Conservation (phyloP, 257 asterid species). For the Lycium barbarum region DNA sequence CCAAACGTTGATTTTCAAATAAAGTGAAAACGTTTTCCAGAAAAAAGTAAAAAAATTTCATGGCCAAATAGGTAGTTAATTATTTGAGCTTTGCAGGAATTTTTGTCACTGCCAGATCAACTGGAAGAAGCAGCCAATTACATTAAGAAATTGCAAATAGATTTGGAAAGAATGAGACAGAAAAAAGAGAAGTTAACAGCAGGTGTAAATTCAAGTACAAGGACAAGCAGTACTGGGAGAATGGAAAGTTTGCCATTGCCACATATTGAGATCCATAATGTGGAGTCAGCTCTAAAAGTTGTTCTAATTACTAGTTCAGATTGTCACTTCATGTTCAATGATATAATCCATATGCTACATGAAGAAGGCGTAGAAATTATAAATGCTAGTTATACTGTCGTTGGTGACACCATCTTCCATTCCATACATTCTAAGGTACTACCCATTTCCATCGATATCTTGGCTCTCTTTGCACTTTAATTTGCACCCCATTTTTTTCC, state of each 20-base stretch:
- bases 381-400: constrained; percentile 48
- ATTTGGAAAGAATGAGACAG: constrained; percentile 64
- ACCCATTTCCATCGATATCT: too few species aligned
- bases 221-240: background rate
- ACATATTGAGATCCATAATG: constrained; percentile 53
- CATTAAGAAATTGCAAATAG: constrained; percentile 55
- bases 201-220: constrained; percentile 15
- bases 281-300: constrained; percentile 56
- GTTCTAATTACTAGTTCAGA: constrained; percentile 52
- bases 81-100: constrained; percentile 44
- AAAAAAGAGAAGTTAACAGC: constrained; percentile 43
- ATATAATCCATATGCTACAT: constrained; percentile 54
- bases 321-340: constrained; percentile 57
- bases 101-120: constrained; percentile 61
- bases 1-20: too few species aligned
- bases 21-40: too few species aligned
- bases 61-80: too few species aligned
- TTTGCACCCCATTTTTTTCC: too few species aligned
- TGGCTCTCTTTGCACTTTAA: too few species aligned
- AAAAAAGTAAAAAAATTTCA: too few species aligned
- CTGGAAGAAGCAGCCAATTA: constrained; percentile 64
- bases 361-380: constrained; percentile 69
- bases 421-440: constrained; percentile 70
- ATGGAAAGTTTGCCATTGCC: constrained; percentile 41
- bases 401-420: constrained; percentile 55